Evolutionary conservation across 805 yeast species (phyloP), one percentile per base, ranked within the genome.

Genomic region (Metschnikowia matae): DNA sequence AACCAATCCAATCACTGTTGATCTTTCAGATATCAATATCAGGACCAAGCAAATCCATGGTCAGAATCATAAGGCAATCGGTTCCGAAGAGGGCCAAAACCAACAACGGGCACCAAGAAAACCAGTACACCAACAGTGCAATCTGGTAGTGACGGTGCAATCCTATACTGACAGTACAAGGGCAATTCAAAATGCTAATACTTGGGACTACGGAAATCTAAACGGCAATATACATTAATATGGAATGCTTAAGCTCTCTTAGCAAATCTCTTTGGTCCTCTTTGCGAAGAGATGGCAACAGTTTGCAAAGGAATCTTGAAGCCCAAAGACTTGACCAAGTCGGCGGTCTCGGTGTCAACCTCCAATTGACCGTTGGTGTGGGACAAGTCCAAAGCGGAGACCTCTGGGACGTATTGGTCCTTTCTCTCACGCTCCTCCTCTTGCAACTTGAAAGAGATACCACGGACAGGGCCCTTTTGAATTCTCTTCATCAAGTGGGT

Each of bases 361-460:
- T 89, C 91, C 77, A 94, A 88, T 73, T 87, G 94, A 75, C 90
- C 90, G 80, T 90, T 89, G 75, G 94, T 85, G 86, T 88, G 89
- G 66, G 95, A 84, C 74, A 94, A 87, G 82, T 94, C 98, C 77
- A 94, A 89, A 78, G 99, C 99, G 74, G 99, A 95, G 73, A 91
- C 96, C 78, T 91, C 98, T 81, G 99, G 99, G 71, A 95, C 99
- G 81, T 91, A 94, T 83, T 94, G 99, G 81, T 94, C 98, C 83
- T 95, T 94, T 83, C 99, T 89, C 84, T 94, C 99, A 86, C 99
- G 92, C 87, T 94, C 99, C 83, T 94, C 99, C 84, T 94, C 99
- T 85, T 94, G 99, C 74, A 94, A 89, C 81, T 95, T 95, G 96
- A 94, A 94, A 69, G 99, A 94, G 69, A 94, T 95, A 83, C 99